Evolutionary conservation across 106 monocot species (phyloP).

Genomic region (Dendrobium officinale): DNA sequence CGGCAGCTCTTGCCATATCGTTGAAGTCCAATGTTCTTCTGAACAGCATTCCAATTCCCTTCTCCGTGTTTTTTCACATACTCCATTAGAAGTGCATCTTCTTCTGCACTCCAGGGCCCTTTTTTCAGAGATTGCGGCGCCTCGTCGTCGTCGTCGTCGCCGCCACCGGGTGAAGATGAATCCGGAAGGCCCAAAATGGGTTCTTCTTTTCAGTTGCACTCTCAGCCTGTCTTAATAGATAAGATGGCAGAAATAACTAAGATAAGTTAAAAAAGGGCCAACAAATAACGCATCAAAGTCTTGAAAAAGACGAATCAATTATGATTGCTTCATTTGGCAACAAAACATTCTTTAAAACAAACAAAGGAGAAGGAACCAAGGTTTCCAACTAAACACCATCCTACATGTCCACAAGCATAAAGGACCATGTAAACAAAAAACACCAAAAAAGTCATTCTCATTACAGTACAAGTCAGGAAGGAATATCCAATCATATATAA

Average conservation of each 20-base stretch:
- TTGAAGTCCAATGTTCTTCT: slow-evolving; percentile 36
- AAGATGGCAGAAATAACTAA: too few species aligned
- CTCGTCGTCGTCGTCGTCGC: neutral
- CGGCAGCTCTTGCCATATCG: slow-evolving; percentile 81
- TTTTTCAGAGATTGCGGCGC: slow-evolving; percentile 27
- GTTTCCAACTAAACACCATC: neutral
- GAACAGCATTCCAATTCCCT: slow-evolving; percentile 77
- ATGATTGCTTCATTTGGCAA: neutral
- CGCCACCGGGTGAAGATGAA: neutral
- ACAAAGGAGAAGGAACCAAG: neutral
- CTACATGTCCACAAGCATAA: neutral
- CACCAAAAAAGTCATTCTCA: neutral
- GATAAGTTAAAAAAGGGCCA: too few species aligned
- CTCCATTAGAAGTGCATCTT: slow-evolving; percentile 51
- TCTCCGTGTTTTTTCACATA: slow-evolving; percentile 58
- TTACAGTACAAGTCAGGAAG: neutral
- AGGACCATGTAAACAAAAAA: neutral
- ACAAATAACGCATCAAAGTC: too few species aligned
- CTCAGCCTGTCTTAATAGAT: too few species aligned
- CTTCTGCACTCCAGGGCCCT: slow-evolving; percentile 69
- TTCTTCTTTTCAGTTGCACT: neutral
- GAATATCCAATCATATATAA: neutral
- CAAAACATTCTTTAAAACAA: neutral
- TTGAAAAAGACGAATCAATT: too few species aligned
- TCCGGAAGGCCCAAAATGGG: neutral